Base-by-base conservation (phyloP, 345 rosid species). In the Pistacia atlantica region DNA sequence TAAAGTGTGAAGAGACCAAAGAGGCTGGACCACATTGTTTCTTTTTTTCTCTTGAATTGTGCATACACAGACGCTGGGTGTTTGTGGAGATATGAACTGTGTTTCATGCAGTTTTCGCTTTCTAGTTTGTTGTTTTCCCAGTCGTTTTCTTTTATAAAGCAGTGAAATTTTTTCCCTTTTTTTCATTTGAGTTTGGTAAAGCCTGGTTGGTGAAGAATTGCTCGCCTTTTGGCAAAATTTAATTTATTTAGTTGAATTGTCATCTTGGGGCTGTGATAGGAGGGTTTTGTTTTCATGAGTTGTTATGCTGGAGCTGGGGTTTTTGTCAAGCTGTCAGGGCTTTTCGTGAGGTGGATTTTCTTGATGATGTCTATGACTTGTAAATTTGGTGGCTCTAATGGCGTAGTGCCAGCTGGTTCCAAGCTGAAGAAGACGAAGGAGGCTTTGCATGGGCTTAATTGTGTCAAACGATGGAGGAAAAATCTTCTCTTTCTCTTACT, bases 281-380 rank as follows among this genome's bases (percentile, higher is more conserved):
- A 67, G 75, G 74, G 55, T 57, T 54, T 62, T 55, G 70, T 54
- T 80, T 89, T 84, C 81, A 83, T 86, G 88, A 82, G 79, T 79
- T 82, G 75, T 80, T 83, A 76, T 77, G 70, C 83, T 71, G 79
- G 83, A 80, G 76, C 77, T 80, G 84, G 90, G 69, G 68, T 67
- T 78, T 65, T 83, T 67, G 68, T 76, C 81, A 82, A 76, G 77
- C 75, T 86, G 22, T 75, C 75, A 65, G 74, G 80, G 79, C 78
- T 78, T 5, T 80, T 79, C 49, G 76, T 67, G 72, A 77, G 74
- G 80, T 81, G 80, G 85, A 77, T 58, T 72, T 78, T 77, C 75
- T 75, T 81, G 62, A 77, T 79, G 72, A 91, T 92, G 98, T 82
- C 89, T 72, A 79, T 83, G 65, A 86, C 86, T 80, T 75, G 84